phyloP scores from a whole-genome alignment of 805 yeast species.

The Trichomonascus vanleenenianus region DNA sequence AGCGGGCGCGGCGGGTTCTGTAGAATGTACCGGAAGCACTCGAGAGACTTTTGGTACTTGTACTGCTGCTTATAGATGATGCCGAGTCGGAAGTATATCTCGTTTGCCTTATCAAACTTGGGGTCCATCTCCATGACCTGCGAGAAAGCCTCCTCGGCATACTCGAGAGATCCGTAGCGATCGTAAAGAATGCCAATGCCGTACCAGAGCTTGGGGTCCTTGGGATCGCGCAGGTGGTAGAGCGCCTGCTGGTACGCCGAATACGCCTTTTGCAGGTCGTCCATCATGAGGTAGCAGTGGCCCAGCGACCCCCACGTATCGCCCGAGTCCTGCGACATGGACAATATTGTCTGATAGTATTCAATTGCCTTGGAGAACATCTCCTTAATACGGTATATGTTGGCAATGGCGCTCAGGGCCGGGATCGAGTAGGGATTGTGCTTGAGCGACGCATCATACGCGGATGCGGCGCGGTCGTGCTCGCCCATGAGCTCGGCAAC shows the following conservation, averaged over 20 bases:
- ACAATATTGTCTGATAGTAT: slow-evolving; percentile 78
- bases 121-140: slow-evolving; percentile 94
- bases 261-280: slow-evolving; percentile 91
- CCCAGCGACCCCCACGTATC: slow-evolving; percentile 95
- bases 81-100: slow-evolving; percentile 92
- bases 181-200: slow-evolving; percentile 97
- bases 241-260: slow-evolving; percentile 95
- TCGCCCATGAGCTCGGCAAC: slow-evolving; percentile 87
- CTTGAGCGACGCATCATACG: slow-evolving; percentile 81
- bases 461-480: slow-evolving; percentile 78
- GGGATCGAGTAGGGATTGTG: slow-evolving; percentile 81
- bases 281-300: slow-evolving; percentile 94
- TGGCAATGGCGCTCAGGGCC: slow-evolving; percentile 79
- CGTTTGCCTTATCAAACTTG: slow-evolving; percentile 90
- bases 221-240: slow-evolving; percentile 82
- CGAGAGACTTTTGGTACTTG: slow-evolving; percentile 77
- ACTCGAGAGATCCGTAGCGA: slow-evolving; percentile 90
- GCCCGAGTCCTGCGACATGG: slow-evolving; percentile 78
- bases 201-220: slow-evolving; percentile 96
- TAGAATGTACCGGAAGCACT: slow-evolving; percentile 89
- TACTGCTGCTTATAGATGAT: slow-evolving; percentile 94
- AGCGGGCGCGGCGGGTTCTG: slow-evolving; percentile 90
- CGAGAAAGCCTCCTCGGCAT: slow-evolving; percentile 97
- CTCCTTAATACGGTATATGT: slow-evolving; percentile 79
- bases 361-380: slow-evolving; percentile 93